These are phyloP conservation scores for Sarocladium oryzae DNA, from an alignment of 2,329 filamentous ascomycete genomes.

Conservation along the genomic window DNA sequence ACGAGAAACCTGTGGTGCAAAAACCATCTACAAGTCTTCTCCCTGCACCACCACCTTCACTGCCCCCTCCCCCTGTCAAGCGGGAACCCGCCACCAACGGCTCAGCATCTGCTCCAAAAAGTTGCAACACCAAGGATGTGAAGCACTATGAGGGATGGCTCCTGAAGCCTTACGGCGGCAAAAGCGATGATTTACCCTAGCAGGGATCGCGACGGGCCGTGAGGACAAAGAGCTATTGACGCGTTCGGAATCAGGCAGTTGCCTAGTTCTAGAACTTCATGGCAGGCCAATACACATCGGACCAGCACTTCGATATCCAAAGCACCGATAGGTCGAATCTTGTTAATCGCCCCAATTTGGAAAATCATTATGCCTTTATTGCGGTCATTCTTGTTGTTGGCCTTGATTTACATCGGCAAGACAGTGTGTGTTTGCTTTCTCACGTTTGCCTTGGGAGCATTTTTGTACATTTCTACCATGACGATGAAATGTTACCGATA, in stretches of 20 bases:
- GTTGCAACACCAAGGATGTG: slow-evolving; percentile 21
- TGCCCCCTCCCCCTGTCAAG: slow-evolving; percentile 29
- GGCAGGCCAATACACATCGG: too few relatives aligned
- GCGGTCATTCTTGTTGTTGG: too few relatives aligned
- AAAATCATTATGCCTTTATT: too few relatives aligned
- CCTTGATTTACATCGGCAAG: too few relatives aligned
- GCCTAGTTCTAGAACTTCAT: not conserved
- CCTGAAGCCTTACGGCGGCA: slow-evolving; percentile 30
- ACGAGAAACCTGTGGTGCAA: not conserved
- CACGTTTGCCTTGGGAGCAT: too few relatives aligned
- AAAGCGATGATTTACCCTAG: slow-evolving; percentile 27
- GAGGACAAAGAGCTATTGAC: not conserved
- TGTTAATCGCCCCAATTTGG: too few relatives aligned
- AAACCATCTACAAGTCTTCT: slow-evolving; percentile 23
- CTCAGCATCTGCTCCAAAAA: slow-evolving; percentile 13
- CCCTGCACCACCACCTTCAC: slow-evolving; percentile 31
- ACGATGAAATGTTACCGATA: not conserved
- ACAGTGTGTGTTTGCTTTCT: too few relatives aligned
- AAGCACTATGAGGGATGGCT: slow-evolving; percentile 33
- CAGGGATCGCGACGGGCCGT: slow-evolving; percentile 9
- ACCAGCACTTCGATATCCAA: too few relatives aligned
- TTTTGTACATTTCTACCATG: too few relatives aligned
- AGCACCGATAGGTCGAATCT: too few relatives aligned
- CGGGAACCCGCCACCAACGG: slow-evolving; percentile 27
- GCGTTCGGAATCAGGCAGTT: not conserved